A percentile compares a stretch with the other conserved stretches of the same genome.
Evolutionary conservation across 306 rosid genomes (phyloP).

Genomic region (Malus fusca): DNA sequence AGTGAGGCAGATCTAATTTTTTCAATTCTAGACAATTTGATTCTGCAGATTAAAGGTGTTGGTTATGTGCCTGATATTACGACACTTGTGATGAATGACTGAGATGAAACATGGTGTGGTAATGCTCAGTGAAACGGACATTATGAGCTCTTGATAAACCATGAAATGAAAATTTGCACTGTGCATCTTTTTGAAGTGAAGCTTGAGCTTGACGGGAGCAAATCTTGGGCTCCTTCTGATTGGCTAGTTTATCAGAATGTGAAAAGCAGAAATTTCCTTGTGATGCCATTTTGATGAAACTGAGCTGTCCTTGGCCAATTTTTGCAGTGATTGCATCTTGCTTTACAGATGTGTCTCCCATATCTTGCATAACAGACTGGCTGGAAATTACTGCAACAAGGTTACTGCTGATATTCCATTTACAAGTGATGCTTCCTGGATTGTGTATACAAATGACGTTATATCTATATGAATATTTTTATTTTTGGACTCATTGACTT

Average conservation of each 20-base stretch:
- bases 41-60: constrained; percentile 46
- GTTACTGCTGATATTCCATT: constrained; percentile 30
- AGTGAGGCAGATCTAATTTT: constrained; percentile 26
- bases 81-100: constrained; percentile 5
- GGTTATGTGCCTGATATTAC: constrained; percentile 35
- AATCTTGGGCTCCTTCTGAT: no score
- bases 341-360: constrained; percentile 81
- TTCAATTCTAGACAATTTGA: constrained; percentile 38
- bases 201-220: no score
- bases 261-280: constrained; percentile 74
- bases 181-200: no score
- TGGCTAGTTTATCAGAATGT: constrained; percentile 50
- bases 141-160: no score
- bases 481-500: neutral
- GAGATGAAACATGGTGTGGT: neutral
- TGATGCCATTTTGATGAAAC: constrained; percentile 75
- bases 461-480: neutral
- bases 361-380: constrained; percentile 85
- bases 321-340: constrained; percentile 96
- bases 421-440: constrained; percentile 21
- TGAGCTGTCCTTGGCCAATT: constrained; percentile 92
- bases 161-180: no score
- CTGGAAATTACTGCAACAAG: constrained; percentile 98
- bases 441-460: constrained; percentile 10
- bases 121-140: no score